Conservation (phyloP, 805 yeast species). For the Lipomyces mesembrius region DNA sequence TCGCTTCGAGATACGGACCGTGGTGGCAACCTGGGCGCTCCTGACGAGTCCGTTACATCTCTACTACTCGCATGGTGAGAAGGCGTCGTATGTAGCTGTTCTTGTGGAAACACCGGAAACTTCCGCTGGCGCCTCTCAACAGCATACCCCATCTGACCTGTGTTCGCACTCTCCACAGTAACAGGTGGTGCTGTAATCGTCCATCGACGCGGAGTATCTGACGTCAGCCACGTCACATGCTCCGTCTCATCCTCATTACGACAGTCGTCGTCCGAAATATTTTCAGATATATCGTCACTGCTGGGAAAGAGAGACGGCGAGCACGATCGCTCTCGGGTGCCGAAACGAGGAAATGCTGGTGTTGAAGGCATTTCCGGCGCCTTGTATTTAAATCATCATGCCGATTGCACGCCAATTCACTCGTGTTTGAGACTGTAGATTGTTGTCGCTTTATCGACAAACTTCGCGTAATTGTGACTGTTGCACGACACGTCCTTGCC, state of each 20-base stretch:
- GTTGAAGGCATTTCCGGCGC: neutral
- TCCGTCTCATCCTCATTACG: neutral
- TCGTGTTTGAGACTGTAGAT: neutral
- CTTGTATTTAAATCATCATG: neutral
- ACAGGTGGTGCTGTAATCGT: neutral
- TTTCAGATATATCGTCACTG: neutral
- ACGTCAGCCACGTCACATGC: constrained; percentile 1
- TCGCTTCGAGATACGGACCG: neutral
- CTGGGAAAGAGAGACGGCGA: neutral
- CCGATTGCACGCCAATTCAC: neutral
- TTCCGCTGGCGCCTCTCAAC: neutral
- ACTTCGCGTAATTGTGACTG: neutral
- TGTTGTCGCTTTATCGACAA: neutral
- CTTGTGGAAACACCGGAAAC: neutral
- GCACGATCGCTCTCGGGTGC: neutral
- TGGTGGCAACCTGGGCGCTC: neutral
- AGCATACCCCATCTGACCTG: neutral
- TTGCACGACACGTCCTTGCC: too few relatives aligned
- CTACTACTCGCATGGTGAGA: neutral
- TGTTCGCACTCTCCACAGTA: neutral
- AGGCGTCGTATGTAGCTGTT: neutral
- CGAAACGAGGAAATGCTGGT: neutral
- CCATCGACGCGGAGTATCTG: neutral
- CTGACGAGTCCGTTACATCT: neutral
- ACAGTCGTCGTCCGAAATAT: neutral